Evolutionary conservation across 495 filamentous ascomycete species (phyloP), one percentile per base, ranked within the genome.

Genomic region (Hypoxylon rickii): DNA sequence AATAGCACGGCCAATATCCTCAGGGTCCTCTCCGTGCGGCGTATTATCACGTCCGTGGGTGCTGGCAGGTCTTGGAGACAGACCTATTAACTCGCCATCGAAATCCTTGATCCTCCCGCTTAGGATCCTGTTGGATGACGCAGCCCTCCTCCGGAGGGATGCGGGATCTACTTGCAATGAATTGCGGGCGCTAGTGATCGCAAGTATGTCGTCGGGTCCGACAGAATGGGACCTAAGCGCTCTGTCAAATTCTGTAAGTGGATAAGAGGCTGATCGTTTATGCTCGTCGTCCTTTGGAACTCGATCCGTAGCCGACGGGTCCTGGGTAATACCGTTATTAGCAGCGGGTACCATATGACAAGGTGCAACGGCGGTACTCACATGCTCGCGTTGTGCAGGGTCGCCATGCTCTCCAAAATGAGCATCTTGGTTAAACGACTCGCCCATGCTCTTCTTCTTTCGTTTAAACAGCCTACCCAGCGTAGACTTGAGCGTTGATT

Each of bases 11-110:
- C 80, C 81, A 15, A 83, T 81, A 49, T 71, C 75, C 31, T 72
- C 68, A 2, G 75, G 73, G 41, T 78, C 72, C 2, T 74, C 69
- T 1, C 70, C 69, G 12, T 56, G 55, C 2, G 61, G 37, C 36
- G 59, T 53, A 46, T 70, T 75, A 15, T 66, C 71, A 22, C 79
- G 74, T 3, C 73, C 78, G 16, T 80, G 77, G 7, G 74, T 72
- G 49, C 80, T 83, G 15, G 78, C 78, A 13, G 81, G 81, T 21
- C 80, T 70, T 2, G 81, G 81, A 3, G 79, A 78, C 3, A 84
- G 64, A 1, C 80, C 81, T 15, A 73, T 75, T 37, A 77, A 72
- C 58, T 66, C 70, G 24, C 73, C 69, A 7, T 57, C 56, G 8
- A 63, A 61, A 26, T 66, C 55, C 37, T 31, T 62, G 21, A 63